Base-by-base conservation (phyloP, 352 stramenopile species). In the Sclerospora graminicola region DNA sequence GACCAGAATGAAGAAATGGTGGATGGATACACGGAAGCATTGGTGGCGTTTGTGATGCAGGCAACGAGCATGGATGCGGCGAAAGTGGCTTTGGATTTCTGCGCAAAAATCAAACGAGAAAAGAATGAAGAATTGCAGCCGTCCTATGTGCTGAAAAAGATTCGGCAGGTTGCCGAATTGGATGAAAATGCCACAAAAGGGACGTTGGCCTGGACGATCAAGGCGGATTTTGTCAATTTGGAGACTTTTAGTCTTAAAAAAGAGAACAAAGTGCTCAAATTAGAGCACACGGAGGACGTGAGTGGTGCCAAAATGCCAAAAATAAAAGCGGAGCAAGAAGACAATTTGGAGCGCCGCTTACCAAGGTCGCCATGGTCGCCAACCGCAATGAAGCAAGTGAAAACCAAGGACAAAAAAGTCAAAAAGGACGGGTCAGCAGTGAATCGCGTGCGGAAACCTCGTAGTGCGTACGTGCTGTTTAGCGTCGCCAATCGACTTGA, bases 131-230 rank as follows among this genome's bases (percentile, higher is more conserved):
- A 82, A 5, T 41, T 84, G 7, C 65, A 79, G 37, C 51, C 71
- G 14, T 79, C 71, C 32, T 82, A 83, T 23, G 71, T 86, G 19
- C 52, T 86, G n/a, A 76, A 81, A 57, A 72, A 71, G 34, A 84
- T 86, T 32, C 71, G 74, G 8, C 66, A 84, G 41, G 74, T 83
- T 15, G 71, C 69, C 1, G 57, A 82, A 29, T 54, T 66, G 19
- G 55, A 83, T 15, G 54, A 78, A 28, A 63, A 66, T 15, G 49
- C 66, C 5, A 63, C 57, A 0, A 82, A 84, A 41, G 69, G 66
- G 5, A 26, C 64, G 28, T 26, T 82, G 14, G 71, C 48, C 11
- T 82, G 71, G 69, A 55, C 37, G 32, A 60, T 82, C n/a, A 78
- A 76, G 40, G 58, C 66, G 11, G 62, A 83, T 8, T 66, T 60